These are phyloP conservation scores for Mortierella sp. DNA, from an alignment of 371 early-diverging fungal species.

Conservation along the genomic window DNA sequence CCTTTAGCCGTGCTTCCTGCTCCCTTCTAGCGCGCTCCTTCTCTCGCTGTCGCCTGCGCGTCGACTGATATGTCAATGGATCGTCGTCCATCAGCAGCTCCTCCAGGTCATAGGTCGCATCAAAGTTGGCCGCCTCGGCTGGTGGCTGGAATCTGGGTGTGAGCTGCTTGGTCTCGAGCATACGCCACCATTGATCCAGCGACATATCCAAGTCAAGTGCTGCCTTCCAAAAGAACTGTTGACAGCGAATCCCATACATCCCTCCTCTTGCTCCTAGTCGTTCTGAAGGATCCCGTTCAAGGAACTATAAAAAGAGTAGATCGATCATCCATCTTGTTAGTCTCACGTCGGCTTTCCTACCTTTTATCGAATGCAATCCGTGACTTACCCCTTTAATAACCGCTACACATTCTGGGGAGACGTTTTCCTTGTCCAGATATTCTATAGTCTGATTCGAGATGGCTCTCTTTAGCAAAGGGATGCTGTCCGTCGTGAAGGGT, in stretches of 20 bases:
- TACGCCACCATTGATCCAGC: slow-evolving; percentile 50
- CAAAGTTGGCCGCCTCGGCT: slow-evolving; percentile 85
- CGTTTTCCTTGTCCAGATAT: slow-evolving; percentile 63
- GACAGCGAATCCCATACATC: slow-evolving; percentile 42
- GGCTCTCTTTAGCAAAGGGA: slow-evolving; percentile 63
- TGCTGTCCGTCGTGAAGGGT: slow-evolving; percentile 68
- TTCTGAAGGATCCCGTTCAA: slow-evolving; percentile 36
- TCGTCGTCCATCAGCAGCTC: slow-evolving; percentile 94
- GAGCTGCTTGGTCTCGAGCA: slow-evolving; percentile 51
- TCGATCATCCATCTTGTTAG: not conserved
- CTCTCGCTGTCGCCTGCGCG: slow-evolving; percentile 47
- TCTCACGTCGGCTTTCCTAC: no score
- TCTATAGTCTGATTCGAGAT: slow-evolving; percentile 65
- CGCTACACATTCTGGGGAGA: slow-evolving; percentile 70
- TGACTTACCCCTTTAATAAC: slow-evolving; percentile 70
- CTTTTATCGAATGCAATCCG: no score
- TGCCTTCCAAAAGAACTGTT: slow-evolving; percentile 40
- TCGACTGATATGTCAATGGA: slow-evolving; percentile 72
- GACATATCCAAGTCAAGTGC: slow-evolving; percentile 38
- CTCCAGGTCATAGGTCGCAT: slow-evolving; percentile 95
- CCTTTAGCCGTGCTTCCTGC: slow-evolving; percentile 38
- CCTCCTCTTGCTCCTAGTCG: slow-evolving; percentile 37
- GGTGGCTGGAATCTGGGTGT: slow-evolving; percentile 55
- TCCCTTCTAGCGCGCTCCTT: slow-evolving; percentile 41
- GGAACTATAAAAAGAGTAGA: slow-evolving; percentile 28